Base-by-base conservation (phyloP, 176 grass and related monocot species). In the Carex kokanica region DNA sequence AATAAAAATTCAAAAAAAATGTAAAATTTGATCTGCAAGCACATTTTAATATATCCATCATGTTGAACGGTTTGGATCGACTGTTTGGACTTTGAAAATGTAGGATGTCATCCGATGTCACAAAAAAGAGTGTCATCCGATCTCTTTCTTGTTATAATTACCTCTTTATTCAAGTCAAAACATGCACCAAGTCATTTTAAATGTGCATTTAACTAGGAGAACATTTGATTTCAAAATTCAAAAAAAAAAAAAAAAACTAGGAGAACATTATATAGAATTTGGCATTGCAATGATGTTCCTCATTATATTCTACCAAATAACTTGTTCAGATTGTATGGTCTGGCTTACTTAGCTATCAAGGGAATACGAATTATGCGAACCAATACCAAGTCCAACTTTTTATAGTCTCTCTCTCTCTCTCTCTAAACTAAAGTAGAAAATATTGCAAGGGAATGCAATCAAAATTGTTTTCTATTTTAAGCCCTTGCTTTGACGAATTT, bases 341-440 rank as follows among this genome's bases (percentile, higher is more conserved):
- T 27, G 79, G 79, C 20, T 64, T 45, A 82, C 79, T 31, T 66
- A 64, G 59, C 79, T n/a, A 65, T 66, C 79, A 52, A 64, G 58
- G 34, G 60, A 64, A 82, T 66, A 65, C 3, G n/a, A 82, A 65
- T 64, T 65, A 82, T 47, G 12, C 72, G 54, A 75, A 51, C 21
- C 47, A 54, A 75, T 15, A 52, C 3, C 43, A 25, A 49, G n/a
- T 15, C 0, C 8, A 24, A 25, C 10, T 11, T 74, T 52, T 25
- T 24, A 7, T 14, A 4, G 6, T 23, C 41, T 73, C 20, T 51
- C 11, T 71, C 41, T 73, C 20, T 51, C 11, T 71, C 25, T 60
- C 60, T 63, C 57, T 29, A 43, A 64, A 65, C 16, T 38, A 82
- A 82, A 64, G 59, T 64, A 14, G 38, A 29, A 66, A 51, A 65